Conservation (phyloP, 805 yeast genomes). For the Pichia insulana region DNA sequence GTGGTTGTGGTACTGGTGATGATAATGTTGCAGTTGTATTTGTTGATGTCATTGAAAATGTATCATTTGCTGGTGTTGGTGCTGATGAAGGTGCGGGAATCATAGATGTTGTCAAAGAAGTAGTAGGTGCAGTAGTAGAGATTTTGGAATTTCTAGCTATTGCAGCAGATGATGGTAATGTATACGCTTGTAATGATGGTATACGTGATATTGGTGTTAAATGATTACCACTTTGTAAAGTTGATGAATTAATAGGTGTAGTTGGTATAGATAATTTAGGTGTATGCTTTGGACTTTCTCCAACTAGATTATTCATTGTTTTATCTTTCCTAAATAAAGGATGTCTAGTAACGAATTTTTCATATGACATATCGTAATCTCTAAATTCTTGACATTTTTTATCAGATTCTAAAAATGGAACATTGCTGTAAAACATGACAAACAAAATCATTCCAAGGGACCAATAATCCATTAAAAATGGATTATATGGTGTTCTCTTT, state of each 20-base stretch:
- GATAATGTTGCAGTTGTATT: not conserved
- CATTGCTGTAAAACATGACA: slow-evolving; percentile 47
- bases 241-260: not conserved
- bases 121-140: slow-evolving; percentile 4
- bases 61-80: not conserved
- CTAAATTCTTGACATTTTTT: slow-evolving; percentile 39
- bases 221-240: not conserved
- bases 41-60: not conserved
- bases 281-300: slow-evolving; percentile 1
- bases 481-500: slow-evolving; percentile 52
- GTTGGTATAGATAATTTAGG: slow-evolving; percentile 2
- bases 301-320: slow-evolving; percentile 5
- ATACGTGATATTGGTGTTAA: slow-evolving; percentile 6
- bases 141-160: slow-evolving; percentile 7
- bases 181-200: slow-evolving; percentile 4
- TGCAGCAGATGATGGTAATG: slow-evolving; percentile 8
- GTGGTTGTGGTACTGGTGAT: no score
- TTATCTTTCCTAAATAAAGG: slow-evolving; percentile 42
- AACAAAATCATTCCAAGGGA: slow-evolving; percentile 65
- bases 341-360: slow-evolving; percentile 27
- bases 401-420: slow-evolving; percentile 53
- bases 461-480: slow-evolving; percentile 70
- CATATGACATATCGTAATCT: slow-evolving; percentile 39
- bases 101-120: slow-evolving; percentile 1
- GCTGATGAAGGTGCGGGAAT: slow-evolving; percentile 2